Base-by-base conservation (phyloP, 1,139 yeast species). In the Candida glucosophila region DNA sequence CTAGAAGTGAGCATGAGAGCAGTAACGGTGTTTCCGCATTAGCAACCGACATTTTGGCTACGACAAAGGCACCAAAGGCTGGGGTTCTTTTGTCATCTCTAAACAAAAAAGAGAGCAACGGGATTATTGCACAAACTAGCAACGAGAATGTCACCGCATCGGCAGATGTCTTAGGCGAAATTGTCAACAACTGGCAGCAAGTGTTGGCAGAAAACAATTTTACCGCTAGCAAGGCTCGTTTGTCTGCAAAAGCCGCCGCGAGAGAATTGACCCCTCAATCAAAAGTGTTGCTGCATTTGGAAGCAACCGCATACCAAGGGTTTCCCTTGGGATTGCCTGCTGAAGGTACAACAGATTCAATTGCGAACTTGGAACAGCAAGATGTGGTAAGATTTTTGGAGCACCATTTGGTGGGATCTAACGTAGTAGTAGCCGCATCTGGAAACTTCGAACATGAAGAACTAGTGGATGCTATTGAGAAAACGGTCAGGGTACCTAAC, bases 281-380 rank as follows among this genome's bases (percentile, higher is more conserved):
- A 34, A 67, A 56, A 64, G 79, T 77, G 26, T 48, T 74, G 41
- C 82, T 77, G 57, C 92, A 81, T 56, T 68, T 80, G 61, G 73
- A 74, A 45, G 71, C 86, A 34, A 69, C 86, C 34, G 92, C 92
- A 29, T 81, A 71, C 79, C 93, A 80, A 60, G 83, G 85, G 46
- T 76, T 82, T 45, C 76, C 90, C 14, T 65, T 80, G 42, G 79
- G 78, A 29, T 64, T 80, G 52, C 92, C 93, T 54, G 65, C 70
- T 29, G 62, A 66, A 43, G 93, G 93, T 65, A 78, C 83, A 37
- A 40, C 61, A 22, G 88, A 78, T 36, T 63, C 82, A 25, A 43
- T 80, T 27, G 52, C 61, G 24, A 69, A 66, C 36, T 63, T 81
- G 52, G 74, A 73, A 40, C 37, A 64, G 25, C 57, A 61, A 44